Evolutionary conservation across 2,329 filamentous ascomycete species (phyloP).

Genomic region (Parascedosporium putredinis): DNA sequence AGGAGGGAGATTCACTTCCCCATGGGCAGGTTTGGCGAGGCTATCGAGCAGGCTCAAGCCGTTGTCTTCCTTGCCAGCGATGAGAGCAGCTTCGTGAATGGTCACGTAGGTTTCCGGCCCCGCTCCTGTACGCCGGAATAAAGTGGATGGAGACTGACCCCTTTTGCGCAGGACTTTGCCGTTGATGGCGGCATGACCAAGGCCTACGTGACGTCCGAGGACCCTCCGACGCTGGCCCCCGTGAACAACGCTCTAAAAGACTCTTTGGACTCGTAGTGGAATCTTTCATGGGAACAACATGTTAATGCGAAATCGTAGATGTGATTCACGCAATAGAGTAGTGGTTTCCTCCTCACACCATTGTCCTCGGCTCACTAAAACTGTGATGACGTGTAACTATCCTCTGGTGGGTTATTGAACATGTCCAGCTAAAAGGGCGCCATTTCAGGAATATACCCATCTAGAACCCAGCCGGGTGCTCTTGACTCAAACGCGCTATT

Average conservation of each 20-base stretch:
- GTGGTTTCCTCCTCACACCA: too few relatives aligned
- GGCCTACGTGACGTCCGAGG: slow-evolving; percentile 24
- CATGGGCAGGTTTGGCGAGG: slow-evolving; percentile 63
- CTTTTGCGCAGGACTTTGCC: slow-evolving; percentile 48
- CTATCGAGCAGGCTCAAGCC: slow-evolving; percentile 66
- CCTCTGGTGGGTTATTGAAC: too few relatives aligned
- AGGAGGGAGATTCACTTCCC: slow-evolving; percentile 69
- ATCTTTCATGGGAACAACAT: too few relatives aligned
- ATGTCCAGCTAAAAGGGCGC: too few relatives aligned
- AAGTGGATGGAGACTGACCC: background rate
- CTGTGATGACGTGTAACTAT: too few relatives aligned
- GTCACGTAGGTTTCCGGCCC: slow-evolving; percentile 21
- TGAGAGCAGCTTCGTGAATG: slow-evolving; percentile 65
- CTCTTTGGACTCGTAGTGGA: slow-evolving; percentile 7
- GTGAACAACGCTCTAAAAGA: slow-evolving; percentile 48
- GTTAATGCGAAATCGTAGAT: too few relatives aligned
- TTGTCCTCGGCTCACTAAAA: too few relatives aligned
- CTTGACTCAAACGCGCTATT: too few relatives aligned
- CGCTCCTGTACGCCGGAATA: background rate
- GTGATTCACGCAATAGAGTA: too few relatives aligned
- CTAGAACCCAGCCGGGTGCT: too few relatives aligned
- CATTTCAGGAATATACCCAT: too few relatives aligned
- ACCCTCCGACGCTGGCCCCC: slow-evolving; percentile 31
- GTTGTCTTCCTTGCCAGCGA: slow-evolving; percentile 66
- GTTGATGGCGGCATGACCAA: slow-evolving; percentile 64